Evolutionary conservation across 306 rosid genomes (phyloP), one percentile per base, ranked within the genome.

Genomic region (Vigna angularis): DNA sequence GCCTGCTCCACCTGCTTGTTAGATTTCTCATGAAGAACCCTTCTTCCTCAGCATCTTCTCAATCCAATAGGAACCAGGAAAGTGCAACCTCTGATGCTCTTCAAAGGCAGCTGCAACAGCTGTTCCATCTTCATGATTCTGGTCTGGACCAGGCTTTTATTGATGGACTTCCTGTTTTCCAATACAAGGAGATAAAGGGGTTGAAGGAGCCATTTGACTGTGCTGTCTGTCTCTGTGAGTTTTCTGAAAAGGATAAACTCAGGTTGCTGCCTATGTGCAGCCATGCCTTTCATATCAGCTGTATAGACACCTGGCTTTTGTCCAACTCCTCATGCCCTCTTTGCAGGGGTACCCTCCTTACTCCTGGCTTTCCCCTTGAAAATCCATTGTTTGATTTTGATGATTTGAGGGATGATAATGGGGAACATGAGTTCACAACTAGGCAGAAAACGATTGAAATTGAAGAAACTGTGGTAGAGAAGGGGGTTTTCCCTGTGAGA

Each of bases 231-330:
- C 81, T 92, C 3, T 89, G 89, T 73, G 93, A 92, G 50, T 92
- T 90, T 59, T 83, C 93, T 11, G 92, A 89, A n/a, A 92, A 89
- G 83, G 97, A 92, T 81, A 82, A 89, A 86, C 96, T 92, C 57
- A 86, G 97, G 69, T 83, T 92, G 84, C 97, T 92, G 61, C 97
- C 97, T 44, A 66, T 86, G 89, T 92, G 97, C 61, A 90, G 96
- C 79, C 97, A 92, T 83, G 97, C 96, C 78, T 92, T 92, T 63
- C 97, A 92, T 79, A 79, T 92, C 59, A 84, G 58, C 55, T 92
- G 97, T 81, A 92, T 92, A 83, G 97, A 92, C 84, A 89, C 97
- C n/a, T 92, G 97, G 97, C 91, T 92, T 70, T 77, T 92, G 4
- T 89, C 97, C 34, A 92, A 92, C 72, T 92, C 97, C 3, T 87